Base-by-base conservation (phyloP, 345 rosid genomes). In the Rhodomyrtus tomentosa region DNA sequence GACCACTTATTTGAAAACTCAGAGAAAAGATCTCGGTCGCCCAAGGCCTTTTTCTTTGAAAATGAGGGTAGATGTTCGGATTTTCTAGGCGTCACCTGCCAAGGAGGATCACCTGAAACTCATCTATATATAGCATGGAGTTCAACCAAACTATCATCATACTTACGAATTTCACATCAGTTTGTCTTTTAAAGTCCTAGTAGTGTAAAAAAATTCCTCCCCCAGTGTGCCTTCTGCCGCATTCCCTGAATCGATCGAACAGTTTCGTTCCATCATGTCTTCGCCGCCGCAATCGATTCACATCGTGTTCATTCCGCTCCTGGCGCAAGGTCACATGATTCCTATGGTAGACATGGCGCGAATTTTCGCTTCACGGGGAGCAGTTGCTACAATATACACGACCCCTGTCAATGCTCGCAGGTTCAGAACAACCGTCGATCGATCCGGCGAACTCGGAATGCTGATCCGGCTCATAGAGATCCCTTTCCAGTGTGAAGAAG, bases 271-370 rank as follows among this genome's bases (percentile, higher is more conserved):
- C 55, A 50, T 24, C 76, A 84, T 89, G 88, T 89, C 85, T 55
- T 87, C 91, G 54, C 82, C 80, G 25, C 22, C 89, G 18, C 81
- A 54, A 76, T 85, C 84, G 22, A 91, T 91, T 87, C 98, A 95
- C 89, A 92, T 95, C 86, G 90, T 95, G 42, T 76, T 96, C 68
- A 83, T 95, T 85, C 99, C 96, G 5, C 91, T 96, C 55, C 88
- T 93, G 95, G 94, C 96, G 6, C 98, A 93, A 85, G 99, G 99
- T 6, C 98, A 95, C 88, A 91, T 92, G 86, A 93, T 96, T 79
- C 98, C 97, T 10, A 85, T 95, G 90, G 88, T 94, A 49, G 98
- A 95, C 86, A 91, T 94, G 87, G 95, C 94, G 13, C 88, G 86
- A 68, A 87, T 93, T 76, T 91, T 95, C 25, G 94, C 95, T 14